Conservation (phyloP, 192 early-diverging fungal species). For the Coemansia sp. region DNA sequence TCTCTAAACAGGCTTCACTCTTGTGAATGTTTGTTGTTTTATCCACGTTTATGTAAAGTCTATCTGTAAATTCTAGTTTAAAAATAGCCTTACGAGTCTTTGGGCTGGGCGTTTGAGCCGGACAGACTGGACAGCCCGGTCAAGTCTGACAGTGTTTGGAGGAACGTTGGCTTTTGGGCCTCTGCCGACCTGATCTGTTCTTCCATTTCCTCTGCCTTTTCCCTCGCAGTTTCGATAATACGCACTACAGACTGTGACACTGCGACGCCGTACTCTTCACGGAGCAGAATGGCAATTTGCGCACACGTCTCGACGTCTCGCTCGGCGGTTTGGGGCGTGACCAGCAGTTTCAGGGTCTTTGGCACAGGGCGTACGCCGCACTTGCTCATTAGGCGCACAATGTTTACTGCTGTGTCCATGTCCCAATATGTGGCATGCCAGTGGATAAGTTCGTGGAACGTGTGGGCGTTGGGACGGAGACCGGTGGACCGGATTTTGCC, state of each 20-base stretch:
- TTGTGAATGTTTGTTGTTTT: no score
- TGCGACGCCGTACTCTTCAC: constrained; percentile 2
- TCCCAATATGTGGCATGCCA: constrained; percentile 55
- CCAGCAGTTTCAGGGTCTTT: constrained; percentile 25
- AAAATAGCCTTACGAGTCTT: no score
- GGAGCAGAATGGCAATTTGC: constrained; percentile 13
- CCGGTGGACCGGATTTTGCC: not conserved
- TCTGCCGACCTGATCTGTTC: constrained; percentile 22
- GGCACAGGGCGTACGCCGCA: constrained; percentile 16
- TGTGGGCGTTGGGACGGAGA: constrained; percentile 7
- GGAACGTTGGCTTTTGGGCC: not conserved
- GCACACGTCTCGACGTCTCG: constrained; percentile 22
- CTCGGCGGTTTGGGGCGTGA: constrained; percentile 10
- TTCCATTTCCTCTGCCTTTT: constrained; percentile 20
- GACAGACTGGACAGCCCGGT: not conserved
- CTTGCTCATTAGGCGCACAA: constrained; percentile 21
- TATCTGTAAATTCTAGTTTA: no score
- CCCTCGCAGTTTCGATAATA: constrained; percentile 18
- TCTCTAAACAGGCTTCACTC: no score
- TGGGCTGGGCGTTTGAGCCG: not conserved
- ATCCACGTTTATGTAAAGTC: no score
- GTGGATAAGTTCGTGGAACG: constrained; percentile 35
- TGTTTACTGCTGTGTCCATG: constrained; percentile 12
- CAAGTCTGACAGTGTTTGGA: not conserved
- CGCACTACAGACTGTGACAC: not conserved